Conservation (phyloP, 2,329 filamentous ascomycete species). For the Didymella pinodella region DNA sequence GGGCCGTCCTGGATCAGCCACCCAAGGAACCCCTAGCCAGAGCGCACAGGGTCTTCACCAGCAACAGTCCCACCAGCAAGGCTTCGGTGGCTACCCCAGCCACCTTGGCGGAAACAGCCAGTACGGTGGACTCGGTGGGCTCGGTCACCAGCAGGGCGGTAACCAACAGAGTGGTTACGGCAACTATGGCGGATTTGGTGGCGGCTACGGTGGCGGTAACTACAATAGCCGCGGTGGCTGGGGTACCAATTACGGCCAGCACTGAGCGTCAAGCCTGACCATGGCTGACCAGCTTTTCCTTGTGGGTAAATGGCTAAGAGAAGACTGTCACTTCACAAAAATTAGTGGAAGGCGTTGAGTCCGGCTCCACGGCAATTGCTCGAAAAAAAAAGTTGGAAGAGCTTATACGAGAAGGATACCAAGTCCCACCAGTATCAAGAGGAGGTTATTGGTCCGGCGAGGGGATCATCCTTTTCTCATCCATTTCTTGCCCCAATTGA, state of each 20-base stretch:
- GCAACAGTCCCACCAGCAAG: constrained; percentile 65
- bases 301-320: constrained; percentile 6
- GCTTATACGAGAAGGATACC: constrained; percentile 29
- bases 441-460: constrained; percentile 32
- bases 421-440: constrained; percentile 34
- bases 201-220: constrained; percentile 50
- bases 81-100: constrained; percentile 64
- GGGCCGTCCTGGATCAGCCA: constrained; percentile 69
- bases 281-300: neutral
- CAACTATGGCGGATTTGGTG: constrained; percentile 53
- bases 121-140: constrained; percentile 63
- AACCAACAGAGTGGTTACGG: constrained; percentile 57
- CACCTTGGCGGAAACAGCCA: constrained; percentile 58
- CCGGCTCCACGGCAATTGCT: constrained; percentile 4
- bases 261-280: constrained; percentile 32
- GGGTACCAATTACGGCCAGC: constrained; percentile 58
- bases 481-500: constrained; percentile 32
- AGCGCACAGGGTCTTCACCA: constrained; percentile 62
- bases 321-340: constrained; percentile 10
- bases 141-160: constrained; percentile 58
- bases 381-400: constrained; percentile 10
- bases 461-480: constrained; percentile 31
- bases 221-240: constrained; percentile 57
- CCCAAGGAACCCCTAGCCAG: constrained; percentile 65
- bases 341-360: neutral